Percentiles rank a stretch among this genome's conserved stretches.
phyloP scores from a whole-genome alignment of 805 yeast species.

The Yarrowia bubula region DNA sequence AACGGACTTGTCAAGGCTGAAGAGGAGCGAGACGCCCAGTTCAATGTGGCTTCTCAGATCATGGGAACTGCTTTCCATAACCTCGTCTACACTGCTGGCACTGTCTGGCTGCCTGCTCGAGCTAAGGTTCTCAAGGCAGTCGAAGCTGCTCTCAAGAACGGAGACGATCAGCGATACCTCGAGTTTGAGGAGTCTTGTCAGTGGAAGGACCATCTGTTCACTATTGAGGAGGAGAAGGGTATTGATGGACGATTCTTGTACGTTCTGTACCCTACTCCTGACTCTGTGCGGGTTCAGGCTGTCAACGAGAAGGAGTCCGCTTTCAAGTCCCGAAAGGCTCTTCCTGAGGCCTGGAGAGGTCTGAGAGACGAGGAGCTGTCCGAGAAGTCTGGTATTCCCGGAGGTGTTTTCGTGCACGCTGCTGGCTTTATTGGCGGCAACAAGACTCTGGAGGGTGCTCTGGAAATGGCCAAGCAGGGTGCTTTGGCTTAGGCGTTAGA shows the following conservation, averaged over 20 bases:
- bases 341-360: constrained; percentile 95
- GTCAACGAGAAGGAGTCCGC: constrained; percentile 78
- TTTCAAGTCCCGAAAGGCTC: constrained; percentile 79
- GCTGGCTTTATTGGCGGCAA: constrained; percentile 97
- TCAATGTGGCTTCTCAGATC: constrained; percentile 66
- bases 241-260: constrained; percentile 56
- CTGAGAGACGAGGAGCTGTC: constrained; percentile 82
- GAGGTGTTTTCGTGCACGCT: constrained; percentile 90
- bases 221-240: constrained; percentile 56
- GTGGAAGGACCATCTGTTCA: constrained; percentile 91
- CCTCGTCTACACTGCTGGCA: constrained; percentile 67
- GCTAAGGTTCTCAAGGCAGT: constrained; percentile 71
- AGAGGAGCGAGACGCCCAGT: constrained; percentile 55
- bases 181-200: constrained; percentile 78
- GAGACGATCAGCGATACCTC: constrained; percentile 69
- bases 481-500: constrained; percentile 36
- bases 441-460: constrained; percentile 70
- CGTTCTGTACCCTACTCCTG: constrained; percentile 73
- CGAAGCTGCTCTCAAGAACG: constrained; percentile 55
- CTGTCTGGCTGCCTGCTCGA: constrained; percentile 90
- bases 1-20: constrained; percentile 85
- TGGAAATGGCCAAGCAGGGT: constrained; percentile 61
- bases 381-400: constrained; percentile 72
- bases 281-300: constrained; percentile 81
- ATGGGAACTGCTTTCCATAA: constrained; percentile 81